A percentile compares a stretch with the other conserved stretches of the same genome.
Evolutionary conservation across 1,139 yeast genomes (phyloP).

Genomic region (Yamadazyma spencermartinsiae): DNA sequence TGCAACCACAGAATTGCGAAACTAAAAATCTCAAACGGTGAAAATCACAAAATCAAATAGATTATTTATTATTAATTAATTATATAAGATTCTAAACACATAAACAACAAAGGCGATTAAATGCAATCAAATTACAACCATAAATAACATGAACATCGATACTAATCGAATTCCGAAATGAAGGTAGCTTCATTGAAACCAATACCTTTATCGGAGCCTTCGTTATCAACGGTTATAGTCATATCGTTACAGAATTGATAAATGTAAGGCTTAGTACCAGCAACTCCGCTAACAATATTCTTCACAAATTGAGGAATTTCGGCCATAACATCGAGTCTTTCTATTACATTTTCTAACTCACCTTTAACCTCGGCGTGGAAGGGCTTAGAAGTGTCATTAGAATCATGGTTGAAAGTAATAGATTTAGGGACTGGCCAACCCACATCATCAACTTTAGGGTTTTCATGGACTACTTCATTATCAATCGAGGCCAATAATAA

Average conservation of each 20-base stretch:
- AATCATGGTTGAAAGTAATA: slow-evolving; percentile 55
- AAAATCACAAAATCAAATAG: background rate
- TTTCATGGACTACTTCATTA: slow-evolving; percentile 64
- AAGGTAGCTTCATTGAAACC: slow-evolving; percentile 87
- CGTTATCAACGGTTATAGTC: slow-evolving; percentile 36
- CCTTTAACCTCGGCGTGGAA: slow-evolving; percentile 51
- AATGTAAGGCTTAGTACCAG: slow-evolving; percentile 93
- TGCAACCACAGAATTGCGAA: background rate
- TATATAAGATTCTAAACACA: slow-evolving; percentile 4
- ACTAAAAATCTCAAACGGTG: background rate
- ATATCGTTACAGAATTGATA: slow-evolving; percentile 79
- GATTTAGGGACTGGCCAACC: slow-evolving; percentile 90
- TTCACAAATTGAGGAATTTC: slow-evolving; percentile 95
- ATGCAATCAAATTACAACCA: slow-evolving; percentile 10
- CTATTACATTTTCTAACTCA: slow-evolving; percentile 60
- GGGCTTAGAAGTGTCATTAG: slow-evolving; percentile 26
- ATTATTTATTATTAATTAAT: slow-evolving; percentile 1
- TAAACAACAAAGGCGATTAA: background rate
- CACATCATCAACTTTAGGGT: slow-evolving; percentile 65
- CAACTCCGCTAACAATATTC: slow-evolving; percentile 88
- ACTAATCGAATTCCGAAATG: slow-evolving; percentile 42
- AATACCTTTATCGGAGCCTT: slow-evolving; percentile 55
- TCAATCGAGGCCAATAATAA: slow-evolving; percentile 66
- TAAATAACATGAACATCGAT: slow-evolving; percentile 3
- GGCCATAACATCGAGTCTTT: slow-evolving; percentile 96